Evolutionary conservation across 2,329 filamentous ascomycete genomes (phyloP).

Genomic region (Hymenoscyphus linearis): DNA sequence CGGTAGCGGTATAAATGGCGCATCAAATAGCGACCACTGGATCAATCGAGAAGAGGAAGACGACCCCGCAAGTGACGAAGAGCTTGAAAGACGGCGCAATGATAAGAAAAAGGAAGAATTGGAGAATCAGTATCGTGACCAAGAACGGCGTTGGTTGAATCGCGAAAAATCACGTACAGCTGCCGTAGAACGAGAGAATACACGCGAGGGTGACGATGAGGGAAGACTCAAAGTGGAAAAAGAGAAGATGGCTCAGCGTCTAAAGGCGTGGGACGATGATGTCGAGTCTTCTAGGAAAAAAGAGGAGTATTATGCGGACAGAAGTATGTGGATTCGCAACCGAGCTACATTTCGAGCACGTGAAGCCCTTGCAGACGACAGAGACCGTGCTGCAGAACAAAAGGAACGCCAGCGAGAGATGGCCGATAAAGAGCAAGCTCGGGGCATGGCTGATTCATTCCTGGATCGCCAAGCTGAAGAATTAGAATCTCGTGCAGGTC

Average conservation of each 20-base stretch:
- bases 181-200: slow-evolving; percentile 78
- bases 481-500: slow-evolving; percentile 48
- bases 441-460: slow-evolving; percentile 86
- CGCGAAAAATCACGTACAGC: slow-evolving; percentile 78
- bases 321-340: slow-evolving; percentile 77
- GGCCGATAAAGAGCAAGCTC: slow-evolving; percentile 70
- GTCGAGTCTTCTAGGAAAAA: slow-evolving; percentile 66
- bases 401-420: slow-evolving; percentile 66
- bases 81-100: slow-evolving; percentile 68
- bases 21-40: slow-evolving; percentile 38
- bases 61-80: slow-evolving; percentile 79
- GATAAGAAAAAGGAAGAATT: slow-evolving; percentile 69
- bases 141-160: slow-evolving; percentile 86
- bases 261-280: slow-evolving; percentile 86
- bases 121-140: slow-evolving; percentile 76
- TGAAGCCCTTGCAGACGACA: slow-evolving; percentile 74
- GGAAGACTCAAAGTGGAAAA: slow-evolving; percentile 58
- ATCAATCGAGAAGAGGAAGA: slow-evolving; percentile 75
- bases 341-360: slow-evolving; percentile 66
- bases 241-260: slow-evolving; percentile 63
- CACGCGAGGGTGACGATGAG: slow-evolving; percentile 71
- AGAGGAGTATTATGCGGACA: slow-evolving; percentile 83
- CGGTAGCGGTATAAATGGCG: slow-evolving; percentile 61
- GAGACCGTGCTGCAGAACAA: slow-evolving; percentile 73
- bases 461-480: slow-evolving; percentile 78